Evolutionary conservation across 805 yeast species (phyloP).

Genomic region (Starmerella riodocensis): DNA sequence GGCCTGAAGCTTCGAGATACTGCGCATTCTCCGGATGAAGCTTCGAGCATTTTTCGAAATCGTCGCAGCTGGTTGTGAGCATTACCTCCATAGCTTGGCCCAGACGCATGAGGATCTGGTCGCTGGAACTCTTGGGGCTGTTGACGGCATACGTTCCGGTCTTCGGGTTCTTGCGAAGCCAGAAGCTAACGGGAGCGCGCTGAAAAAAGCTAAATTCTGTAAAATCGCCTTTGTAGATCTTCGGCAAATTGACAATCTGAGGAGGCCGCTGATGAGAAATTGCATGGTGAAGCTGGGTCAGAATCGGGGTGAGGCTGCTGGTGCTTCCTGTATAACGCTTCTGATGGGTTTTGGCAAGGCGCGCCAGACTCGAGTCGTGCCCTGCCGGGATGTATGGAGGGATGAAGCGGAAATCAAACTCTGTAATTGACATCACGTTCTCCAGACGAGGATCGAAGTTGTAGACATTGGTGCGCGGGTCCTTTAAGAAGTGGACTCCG

Average conservation of each 20-base stretch:
- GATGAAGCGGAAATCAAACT: slow-evolving; percentile 50
- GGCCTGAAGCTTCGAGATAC: not conserved
- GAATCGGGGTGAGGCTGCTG: slow-evolving; percentile 67
- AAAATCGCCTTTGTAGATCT: slow-evolving; percentile 30
- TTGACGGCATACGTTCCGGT: slow-evolving; percentile 44
- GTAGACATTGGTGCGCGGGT: slow-evolving; percentile 59
- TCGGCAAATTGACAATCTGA: slow-evolving; percentile 36
- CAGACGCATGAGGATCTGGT: slow-evolving; percentile 52
- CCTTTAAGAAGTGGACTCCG: slow-evolving; percentile 62
- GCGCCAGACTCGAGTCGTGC: slow-evolving; percentile 42
- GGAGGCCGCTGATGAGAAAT: slow-evolving; percentile 49
- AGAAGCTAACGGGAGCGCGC: slow-evolving; percentile 41
- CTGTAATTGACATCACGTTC: slow-evolving; percentile 46
- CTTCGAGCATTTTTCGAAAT: slow-evolving; percentile 34
- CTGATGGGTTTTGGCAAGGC: slow-evolving; percentile 33
- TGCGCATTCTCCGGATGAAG: slow-evolving; percentile 2
- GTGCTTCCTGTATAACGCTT: slow-evolving; percentile 60
- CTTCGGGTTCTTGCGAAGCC: slow-evolving; percentile 37
- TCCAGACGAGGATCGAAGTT: slow-evolving; percentile 54
- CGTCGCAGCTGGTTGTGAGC: slow-evolving; percentile 46
- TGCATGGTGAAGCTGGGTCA: slow-evolving; percentile 62
- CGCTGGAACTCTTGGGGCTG: slow-evolving; percentile 55
- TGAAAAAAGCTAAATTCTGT: slow-evolving; percentile 35
- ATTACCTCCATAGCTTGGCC: slow-evolving; percentile 73
- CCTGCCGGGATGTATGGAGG: slow-evolving; percentile 53